Evolutionary conservation across 495 filamentous ascomycete species (phyloP).

Genomic region (Neurospora sp.): DNA sequence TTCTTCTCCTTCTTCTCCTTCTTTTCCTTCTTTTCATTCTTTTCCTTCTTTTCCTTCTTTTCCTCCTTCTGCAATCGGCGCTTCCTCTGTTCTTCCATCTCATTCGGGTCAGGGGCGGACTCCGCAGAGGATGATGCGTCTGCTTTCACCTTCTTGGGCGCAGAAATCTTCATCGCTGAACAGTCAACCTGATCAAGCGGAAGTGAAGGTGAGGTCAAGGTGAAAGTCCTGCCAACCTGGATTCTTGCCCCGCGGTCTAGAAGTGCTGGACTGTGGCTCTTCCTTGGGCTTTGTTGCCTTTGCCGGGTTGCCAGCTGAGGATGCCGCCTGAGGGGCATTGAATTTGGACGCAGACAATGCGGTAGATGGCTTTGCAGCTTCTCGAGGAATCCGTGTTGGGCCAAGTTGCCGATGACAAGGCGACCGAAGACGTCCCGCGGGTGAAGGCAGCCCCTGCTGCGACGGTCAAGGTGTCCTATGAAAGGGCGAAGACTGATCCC

Average conservation of each 20-base stretch:
- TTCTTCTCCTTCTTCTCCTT: too few relatives aligned
- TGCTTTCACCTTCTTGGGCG: conserved; percentile 42
- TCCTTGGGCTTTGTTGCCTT: conserved; percentile 15
- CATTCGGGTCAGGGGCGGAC: conserved; percentile 42
- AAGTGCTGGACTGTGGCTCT: conserved; percentile 15
- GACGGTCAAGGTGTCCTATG: not conserved
- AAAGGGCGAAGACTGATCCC: not conserved
- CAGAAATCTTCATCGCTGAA: conserved; percentile 37
- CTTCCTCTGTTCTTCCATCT: conserved; percentile 64
- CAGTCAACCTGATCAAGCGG: not conserved
- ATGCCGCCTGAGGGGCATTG: not conserved
- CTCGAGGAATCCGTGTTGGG: not conserved
- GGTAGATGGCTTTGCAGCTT: conserved; percentile 6
- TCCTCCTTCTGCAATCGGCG: conserved; percentile 64
- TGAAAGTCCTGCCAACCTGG: not conserved
- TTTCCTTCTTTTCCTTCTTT: not conserved
- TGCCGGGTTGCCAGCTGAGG: conserved; percentile 1
- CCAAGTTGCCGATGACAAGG: not conserved
- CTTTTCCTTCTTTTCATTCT: not conserved
- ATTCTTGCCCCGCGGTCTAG: not conserved
- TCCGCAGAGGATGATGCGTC: conserved; percentile 32
- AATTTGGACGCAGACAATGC: conserved; percentile 6
- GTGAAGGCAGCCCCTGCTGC: not conserved
- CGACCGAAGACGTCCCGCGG: not conserved
- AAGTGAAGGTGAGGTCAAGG: not conserved